Conservation (phyloP, 331 rosid species). For the Quercus lobata region DNA sequence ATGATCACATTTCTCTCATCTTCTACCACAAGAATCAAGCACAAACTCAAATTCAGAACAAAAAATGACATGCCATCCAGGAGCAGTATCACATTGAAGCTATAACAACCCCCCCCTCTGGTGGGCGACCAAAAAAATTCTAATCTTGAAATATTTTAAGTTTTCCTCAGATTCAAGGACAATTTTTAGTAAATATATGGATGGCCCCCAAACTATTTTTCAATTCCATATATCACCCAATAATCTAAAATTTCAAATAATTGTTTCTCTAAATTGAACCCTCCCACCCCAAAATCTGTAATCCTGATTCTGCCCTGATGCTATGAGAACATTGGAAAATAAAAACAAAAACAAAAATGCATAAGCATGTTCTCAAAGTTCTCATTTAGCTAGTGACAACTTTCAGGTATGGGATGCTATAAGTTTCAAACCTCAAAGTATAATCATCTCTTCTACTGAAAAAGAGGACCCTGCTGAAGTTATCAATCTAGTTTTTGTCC, state of each 20-base stretch:
- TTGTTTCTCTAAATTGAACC: no score
- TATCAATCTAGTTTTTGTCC: background rate
- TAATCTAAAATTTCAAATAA: no score
- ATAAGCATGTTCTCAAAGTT: background rate
- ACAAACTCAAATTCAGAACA: background rate
- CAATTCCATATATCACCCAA: no score
- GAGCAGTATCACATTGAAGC: no score
- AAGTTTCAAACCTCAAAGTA: background rate
- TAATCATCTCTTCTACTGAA: background rate
- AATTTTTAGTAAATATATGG: no score
- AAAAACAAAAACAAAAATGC: background rate
- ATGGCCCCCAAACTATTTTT: no score
- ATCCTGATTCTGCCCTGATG: background rate
- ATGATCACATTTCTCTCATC: background rate
- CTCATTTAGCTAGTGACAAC: background rate
- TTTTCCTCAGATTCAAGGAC: no score
- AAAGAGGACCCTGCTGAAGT: background rate
- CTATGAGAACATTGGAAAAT: background rate
- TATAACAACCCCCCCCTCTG: no score
- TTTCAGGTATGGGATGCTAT: background rate
- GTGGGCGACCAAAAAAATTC: no score
- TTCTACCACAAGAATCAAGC: background rate
- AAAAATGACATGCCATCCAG: background rate
- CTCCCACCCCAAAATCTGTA: no score
- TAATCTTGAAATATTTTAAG: no score